Evolutionary conservation across 1,139 yeast genomes (phyloP).

Genomic region (Protomyces inundatus): DNA sequence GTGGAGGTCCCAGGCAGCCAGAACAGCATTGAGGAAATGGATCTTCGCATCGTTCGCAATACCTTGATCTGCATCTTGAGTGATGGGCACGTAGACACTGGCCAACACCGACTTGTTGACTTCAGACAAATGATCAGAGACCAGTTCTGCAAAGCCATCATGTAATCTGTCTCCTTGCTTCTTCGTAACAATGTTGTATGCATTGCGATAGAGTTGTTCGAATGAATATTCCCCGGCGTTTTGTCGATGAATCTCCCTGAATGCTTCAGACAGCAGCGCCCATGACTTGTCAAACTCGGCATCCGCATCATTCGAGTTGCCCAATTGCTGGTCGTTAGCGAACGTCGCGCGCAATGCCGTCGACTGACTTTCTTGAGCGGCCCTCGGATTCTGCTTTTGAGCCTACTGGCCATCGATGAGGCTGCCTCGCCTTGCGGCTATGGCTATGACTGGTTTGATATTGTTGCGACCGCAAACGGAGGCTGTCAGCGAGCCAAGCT

Average conservation of each 20-base stretch:
- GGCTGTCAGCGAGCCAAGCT: no score
- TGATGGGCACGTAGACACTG: conserved; percentile 12
- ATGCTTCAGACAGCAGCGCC: conserved; percentile 65
- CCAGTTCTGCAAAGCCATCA: conserved; percentile 52
- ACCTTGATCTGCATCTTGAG: conserved; percentile 20
- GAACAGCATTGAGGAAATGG: conserved; percentile 4
- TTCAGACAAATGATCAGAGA: conserved; percentile 49
- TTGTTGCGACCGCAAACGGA: no score
- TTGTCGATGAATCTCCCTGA: conserved; percentile 65
- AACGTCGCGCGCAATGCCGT: neutral
- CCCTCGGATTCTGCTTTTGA: conserved; percentile 61
- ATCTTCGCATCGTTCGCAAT: no score
- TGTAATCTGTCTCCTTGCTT: conserved; percentile 69
- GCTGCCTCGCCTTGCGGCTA: no score
- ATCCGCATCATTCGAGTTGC: conserved; percentile 29
- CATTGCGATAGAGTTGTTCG: conserved; percentile 76
- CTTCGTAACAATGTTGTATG: conserved; percentile 70
- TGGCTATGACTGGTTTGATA: no score
- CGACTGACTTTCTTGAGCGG: conserved; percentile 48
- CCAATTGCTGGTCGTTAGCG: conserved; percentile 25
- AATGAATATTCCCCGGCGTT: conserved; percentile 74
- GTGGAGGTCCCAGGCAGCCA: conserved; percentile 62
- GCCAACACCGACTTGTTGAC: conserved; percentile 33
- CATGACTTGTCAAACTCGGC: conserved; percentile 69
- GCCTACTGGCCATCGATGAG: conserved; percentile 1